These are phyloP conservation scores for Adiantum capillusveneris DNA, from an alignment of 75 land plant species.

Conservation along the genomic window DNA sequence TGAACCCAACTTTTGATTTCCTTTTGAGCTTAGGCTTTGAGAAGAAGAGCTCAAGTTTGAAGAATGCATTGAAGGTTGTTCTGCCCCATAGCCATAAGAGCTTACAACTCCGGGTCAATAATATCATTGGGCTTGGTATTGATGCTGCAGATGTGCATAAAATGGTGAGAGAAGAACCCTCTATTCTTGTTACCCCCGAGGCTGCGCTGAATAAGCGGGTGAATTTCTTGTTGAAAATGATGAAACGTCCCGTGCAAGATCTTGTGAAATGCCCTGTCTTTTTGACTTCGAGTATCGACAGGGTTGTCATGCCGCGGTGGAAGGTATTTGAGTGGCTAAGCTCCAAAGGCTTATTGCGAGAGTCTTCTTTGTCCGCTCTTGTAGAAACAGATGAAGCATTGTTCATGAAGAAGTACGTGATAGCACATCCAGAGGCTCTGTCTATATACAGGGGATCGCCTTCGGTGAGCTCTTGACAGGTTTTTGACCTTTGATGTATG, in stretches of 20 bases:
- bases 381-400: background rate
- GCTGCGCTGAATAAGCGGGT: background rate
- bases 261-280: constrained; percentile 4
- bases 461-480: too few species aligned
- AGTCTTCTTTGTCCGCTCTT: background rate
- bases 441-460: background rate
- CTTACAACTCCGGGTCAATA: background rate
- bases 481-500: too few species aligned
- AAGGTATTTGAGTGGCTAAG: constrained; percentile 1
- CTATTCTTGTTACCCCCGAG: background rate
- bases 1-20: background rate
- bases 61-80: background rate
- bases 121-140: background rate
- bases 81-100: constrained; percentile 2
- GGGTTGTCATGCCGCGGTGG: background rate
- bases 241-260: background rate
- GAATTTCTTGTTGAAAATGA: background rate
- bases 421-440: background rate
- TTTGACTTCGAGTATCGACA: background rate
- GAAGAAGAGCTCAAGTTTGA: background rate
- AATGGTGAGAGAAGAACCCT: background rate
- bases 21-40: constrained; percentile 5
- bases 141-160: constrained; percentile 2
- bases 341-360: background rate
- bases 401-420: background rate